These are phyloP conservation scores for Canavalia ensiformis DNA, from an alignment of 306 rosid genomes.

Conservation along the genomic window DNA sequence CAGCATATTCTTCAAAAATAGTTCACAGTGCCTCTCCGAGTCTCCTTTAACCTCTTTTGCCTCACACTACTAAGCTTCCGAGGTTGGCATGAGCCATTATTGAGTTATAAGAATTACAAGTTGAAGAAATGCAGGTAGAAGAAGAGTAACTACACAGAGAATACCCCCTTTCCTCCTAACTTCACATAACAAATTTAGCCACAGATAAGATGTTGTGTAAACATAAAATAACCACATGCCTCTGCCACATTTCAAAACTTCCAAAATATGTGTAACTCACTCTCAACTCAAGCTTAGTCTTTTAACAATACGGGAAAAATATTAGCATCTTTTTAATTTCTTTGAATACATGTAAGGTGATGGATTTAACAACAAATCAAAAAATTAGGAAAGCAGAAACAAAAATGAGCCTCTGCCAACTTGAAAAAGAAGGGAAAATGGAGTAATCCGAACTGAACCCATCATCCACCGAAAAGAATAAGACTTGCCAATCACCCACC, in stretches of 20 bases:
- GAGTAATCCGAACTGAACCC: background rate
- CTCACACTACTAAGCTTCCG: background rate
- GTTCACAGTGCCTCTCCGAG: background rate
- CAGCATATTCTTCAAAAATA: background rate
- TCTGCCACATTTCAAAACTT: no score
- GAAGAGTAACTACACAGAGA: background rate
- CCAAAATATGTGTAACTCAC: no score
- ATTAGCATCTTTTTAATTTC: no score
- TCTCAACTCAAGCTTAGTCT: no score
- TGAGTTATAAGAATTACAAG: constrained; percentile 18
- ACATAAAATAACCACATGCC: background rate
- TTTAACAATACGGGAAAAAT: no score
- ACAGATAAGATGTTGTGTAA: background rate
- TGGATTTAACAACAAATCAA: no score
- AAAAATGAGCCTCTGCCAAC: no score
- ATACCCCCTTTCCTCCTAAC: background rate
- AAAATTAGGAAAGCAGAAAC: no score
- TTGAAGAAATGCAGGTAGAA: constrained; percentile 16
- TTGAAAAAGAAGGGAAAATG: no score
- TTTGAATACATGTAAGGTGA: no score
- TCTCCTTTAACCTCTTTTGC: background rate
- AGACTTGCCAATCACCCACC: constrained; percentile 3
- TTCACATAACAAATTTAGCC: background rate
- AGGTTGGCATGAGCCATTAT: constrained; percentile 11
- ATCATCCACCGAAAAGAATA: background rate